Evolutionary conservation across 108 stramenopile genomes (phyloP).

Genomic region (Stephanodiscus triporus): DNA sequence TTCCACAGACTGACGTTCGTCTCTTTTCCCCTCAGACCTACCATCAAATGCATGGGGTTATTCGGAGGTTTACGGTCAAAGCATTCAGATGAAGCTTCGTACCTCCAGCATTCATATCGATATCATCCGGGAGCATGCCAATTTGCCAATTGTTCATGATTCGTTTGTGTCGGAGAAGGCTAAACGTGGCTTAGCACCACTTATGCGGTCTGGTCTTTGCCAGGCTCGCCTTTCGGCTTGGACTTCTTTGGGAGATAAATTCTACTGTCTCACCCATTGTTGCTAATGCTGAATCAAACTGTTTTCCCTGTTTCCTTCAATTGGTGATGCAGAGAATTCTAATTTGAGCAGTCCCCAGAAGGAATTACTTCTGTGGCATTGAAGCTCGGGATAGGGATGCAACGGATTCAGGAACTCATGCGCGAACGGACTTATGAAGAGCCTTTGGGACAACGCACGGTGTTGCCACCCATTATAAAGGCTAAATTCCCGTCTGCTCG

Average conservation of each 20-base stretch:
- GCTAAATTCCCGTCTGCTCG: background rate
- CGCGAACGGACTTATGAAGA: background rate
- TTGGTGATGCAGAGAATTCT: constrained; percentile 15
- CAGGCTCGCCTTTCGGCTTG: too few species aligned
- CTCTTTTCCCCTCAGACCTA: background rate
- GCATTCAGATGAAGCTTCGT: background rate
- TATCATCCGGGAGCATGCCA: background rate
- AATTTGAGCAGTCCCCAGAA: constrained; percentile 46
- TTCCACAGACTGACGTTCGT: background rate
- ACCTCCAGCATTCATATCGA: background rate
- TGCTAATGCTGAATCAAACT: too few species aligned
- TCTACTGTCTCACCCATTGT: too few species aligned
- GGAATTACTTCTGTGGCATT: constrained; percentile 49
- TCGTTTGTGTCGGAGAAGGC: background rate
- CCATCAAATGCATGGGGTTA: constrained; percentile 9
- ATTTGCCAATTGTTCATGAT: background rate
- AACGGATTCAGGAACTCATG: constrained; percentile 1
- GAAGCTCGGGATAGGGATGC: constrained; percentile 18
- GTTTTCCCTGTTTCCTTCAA: background rate
- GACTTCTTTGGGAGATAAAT: too few species aligned
- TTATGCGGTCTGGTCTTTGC: too few species aligned
- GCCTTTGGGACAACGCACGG: background rate
- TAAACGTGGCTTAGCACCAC: background rate
- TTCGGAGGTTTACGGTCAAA: background rate
- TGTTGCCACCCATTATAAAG: constrained; percentile 1